Conservation (phyloP, 305 asterid species). For the Fraxinus angustifolia region DNA sequence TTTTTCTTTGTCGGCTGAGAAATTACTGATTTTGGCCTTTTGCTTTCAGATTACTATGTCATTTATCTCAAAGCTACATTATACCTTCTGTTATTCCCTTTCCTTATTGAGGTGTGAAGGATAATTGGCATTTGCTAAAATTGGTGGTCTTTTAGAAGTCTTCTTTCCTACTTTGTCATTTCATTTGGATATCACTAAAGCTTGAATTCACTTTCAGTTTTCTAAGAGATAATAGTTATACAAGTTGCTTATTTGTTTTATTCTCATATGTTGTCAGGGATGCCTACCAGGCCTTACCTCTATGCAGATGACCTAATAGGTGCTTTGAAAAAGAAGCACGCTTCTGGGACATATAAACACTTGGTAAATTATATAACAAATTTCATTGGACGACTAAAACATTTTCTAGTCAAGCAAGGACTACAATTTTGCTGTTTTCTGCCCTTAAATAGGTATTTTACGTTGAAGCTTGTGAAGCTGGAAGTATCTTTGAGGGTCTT, state of each 20-base stretch:
- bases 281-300: slow-evolving; percentile 66
- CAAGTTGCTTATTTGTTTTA: slow-evolving; percentile 15
- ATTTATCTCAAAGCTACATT: not conserved
- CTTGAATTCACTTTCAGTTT: not conserved
- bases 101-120: not conserved
- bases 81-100: not conserved
- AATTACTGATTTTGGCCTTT: not conserved
- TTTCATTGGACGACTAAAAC: slow-evolving; percentile 11
- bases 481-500: slow-evolving; percentile 94
- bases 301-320: slow-evolving; percentile 66
- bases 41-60: not conserved
- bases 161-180: not conserved
- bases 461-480: slow-evolving; percentile 92
- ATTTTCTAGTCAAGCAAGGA: slow-evolving; percentile 3
- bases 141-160: not conserved
- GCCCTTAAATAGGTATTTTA: slow-evolving; percentile 60
- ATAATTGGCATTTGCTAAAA: not conserved
- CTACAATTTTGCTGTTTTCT: slow-evolving; percentile 3
- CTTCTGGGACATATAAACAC: slow-evolving; percentile 79
- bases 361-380: slow-evolving; percentile 48
- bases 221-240: not conserved
- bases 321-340: slow-evolving; percentile 70
- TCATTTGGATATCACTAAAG: not conserved
- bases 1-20: not conserved
- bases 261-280: slow-evolving; percentile 49